Conservation (phyloP, 495 filamentous ascomycete species). For the Aspergillus incahuasiensis region DNA sequence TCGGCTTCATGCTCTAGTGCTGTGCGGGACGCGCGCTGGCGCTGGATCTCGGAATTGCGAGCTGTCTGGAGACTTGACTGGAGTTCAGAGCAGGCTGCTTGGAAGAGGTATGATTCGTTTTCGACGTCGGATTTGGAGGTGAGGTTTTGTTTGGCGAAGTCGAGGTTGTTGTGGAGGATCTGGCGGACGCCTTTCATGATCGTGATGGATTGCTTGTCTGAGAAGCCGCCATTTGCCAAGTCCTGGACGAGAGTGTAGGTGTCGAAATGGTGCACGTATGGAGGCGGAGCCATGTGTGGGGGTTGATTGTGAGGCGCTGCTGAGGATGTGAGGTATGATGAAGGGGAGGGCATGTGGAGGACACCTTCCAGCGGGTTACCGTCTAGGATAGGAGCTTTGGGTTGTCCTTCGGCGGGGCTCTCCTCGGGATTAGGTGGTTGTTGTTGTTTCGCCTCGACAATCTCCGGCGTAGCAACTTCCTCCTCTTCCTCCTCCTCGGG, state of each 20-base stretch:
- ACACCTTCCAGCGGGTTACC: conserved; percentile 60
- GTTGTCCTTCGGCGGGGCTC: conserved; percentile 26
- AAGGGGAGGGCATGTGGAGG: conserved; percentile 53
- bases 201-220: conserved; percentile 61
- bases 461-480: conserved; percentile 6
- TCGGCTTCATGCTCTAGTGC: conserved; percentile 92
- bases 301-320: conserved; percentile 39
- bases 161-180: conserved; percentile 71
- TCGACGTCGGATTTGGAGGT: conserved; percentile 77
- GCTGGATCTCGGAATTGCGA: conserved; percentile 50
- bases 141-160: conserved; percentile 68
- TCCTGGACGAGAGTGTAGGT: conserved; percentile 80
- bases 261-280: conserved; percentile 94
- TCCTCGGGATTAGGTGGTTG: conserved; percentile 19
- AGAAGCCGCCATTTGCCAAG: conserved; percentile 66
- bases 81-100: conserved; percentile 89
- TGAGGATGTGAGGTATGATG: conserved; percentile 30
- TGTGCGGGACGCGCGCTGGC: conserved; percentile 73
- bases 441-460: conserved; percentile 15
- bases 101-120: conserved; percentile 90
- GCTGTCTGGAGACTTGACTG: conserved; percentile 66
- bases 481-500: conserved; percentile 14
- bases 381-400: conserved; percentile 16
- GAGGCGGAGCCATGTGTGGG: conserved; percentile 65
- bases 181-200: conserved; percentile 84